Conservation (phyloP, 2,329 filamentous ascomycete species). For the Phialophora expanda region DNA sequence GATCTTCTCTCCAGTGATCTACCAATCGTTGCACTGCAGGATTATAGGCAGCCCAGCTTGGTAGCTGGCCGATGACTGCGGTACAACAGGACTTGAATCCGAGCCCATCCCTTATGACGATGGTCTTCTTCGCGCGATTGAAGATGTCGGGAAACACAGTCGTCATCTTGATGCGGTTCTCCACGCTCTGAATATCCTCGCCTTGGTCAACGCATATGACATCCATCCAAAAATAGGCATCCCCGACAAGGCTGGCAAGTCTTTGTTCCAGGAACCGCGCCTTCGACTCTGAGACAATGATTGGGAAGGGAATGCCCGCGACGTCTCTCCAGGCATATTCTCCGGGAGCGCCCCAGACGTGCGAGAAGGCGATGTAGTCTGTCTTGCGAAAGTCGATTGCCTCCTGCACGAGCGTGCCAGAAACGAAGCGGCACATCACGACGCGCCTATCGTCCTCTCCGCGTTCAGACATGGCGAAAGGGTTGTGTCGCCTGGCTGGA, state of each 20-base stretch:
- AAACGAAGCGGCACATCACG: conserved; percentile 8
- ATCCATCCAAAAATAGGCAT: conserved; percentile 19
- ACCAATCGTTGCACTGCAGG: neutral
- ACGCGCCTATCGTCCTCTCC: neutral
- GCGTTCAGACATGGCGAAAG: neutral
- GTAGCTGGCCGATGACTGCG: neutral
- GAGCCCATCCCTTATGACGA: neutral
- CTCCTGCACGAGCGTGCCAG: neutral
- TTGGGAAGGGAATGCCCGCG: neutral
- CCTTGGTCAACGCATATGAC: conserved; percentile 16
- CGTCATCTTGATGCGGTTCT: neutral
- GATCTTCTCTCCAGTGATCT: neutral
- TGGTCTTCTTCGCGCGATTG: neutral
- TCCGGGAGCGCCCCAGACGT: conserved; percentile 5
- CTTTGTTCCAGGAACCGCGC: neutral
- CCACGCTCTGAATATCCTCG: neutral
- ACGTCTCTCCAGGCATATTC: conserved; percentile 3
- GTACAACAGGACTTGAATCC: conserved; percentile 3
- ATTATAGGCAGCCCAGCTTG: neutral
- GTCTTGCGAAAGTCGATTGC: neutral
- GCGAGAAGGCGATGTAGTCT: conserved; percentile 15
- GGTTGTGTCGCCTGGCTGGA: neutral
- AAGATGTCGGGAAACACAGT: neutral
- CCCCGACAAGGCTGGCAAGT: conserved; percentile 2
- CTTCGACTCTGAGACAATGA: conserved; percentile 5